A percentile compares a stretch with the other conserved stretches of the same genome.
phyloP scores from a whole-genome alignment of 1,139 yeast genomes.

The Debaryomyces sp. region DNA sequence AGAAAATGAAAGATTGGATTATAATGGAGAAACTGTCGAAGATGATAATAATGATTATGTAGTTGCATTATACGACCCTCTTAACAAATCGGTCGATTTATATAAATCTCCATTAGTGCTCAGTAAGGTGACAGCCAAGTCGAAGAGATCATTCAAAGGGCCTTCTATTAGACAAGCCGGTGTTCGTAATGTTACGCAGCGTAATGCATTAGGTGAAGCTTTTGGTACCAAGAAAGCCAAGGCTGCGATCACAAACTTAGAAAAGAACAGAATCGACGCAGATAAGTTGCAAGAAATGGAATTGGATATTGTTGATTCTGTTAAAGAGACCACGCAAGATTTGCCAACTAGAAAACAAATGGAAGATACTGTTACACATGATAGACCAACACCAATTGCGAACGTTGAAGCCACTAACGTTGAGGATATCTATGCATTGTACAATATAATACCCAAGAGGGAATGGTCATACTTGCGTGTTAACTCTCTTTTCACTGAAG shows the following conservation, averaged over 20 bases:
- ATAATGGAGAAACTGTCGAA: conserved; percentile 58
- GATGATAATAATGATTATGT: conserved; percentile 53
- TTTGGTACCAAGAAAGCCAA: conserved; percentile 98
- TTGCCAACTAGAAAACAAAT: conserved; percentile 71
- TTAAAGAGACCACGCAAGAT: conserved; percentile 67
- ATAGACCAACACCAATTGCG: conserved; percentile 83
- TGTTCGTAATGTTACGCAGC: conserved; percentile 56
- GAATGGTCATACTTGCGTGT: conserved; percentile 71
- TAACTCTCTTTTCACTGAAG: conserved; percentile 53
- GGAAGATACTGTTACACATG: conserved; percentile 55
- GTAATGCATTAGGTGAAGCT: conserved; percentile 89
- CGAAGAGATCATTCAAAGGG: conserved; percentile 54
- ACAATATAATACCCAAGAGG: conserved; percentile 65
- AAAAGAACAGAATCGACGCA: conserved; percentile 83
- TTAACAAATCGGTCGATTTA: conserved; percentile 59
- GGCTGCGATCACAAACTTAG: conserved; percentile 80
- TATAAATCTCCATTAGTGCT: conserved; percentile 61
- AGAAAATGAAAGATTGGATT: conserved; percentile 71
- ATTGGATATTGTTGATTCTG: conserved; percentile 79
- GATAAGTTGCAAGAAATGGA: conserved; percentile 75
- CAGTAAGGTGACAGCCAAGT: conserved; percentile 57
- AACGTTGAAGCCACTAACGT: conserved; percentile 76
- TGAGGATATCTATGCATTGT: conserved; percentile 79
- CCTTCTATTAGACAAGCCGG: conserved; percentile 64
- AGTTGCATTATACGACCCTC: conserved; percentile 72